Evolutionary conservation across 306 rosid genomes (phyloP), one percentile per base, ranked within the genome.

Genomic region (Sesbania bispinosa): DNA sequence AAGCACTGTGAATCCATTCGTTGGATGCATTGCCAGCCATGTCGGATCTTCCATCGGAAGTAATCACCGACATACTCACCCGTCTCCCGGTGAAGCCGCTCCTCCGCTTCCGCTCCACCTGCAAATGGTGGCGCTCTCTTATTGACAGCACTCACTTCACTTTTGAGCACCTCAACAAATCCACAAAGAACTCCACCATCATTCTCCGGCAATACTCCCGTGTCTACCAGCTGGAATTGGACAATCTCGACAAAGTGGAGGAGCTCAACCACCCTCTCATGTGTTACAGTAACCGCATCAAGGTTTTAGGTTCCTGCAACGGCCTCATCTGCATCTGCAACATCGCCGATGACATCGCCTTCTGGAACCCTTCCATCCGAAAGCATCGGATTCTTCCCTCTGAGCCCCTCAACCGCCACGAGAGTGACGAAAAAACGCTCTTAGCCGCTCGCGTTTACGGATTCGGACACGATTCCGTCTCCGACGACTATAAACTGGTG

Each of bases 241-340:
- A 62, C 3, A 6, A 78, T 1, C 62, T 77, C 14, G 48, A 75
- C 54, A 35, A 39, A 20, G 89, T 76, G 11, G 69, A 10, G 2
- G 92, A 90, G 80, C 69, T 90, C 42, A 35, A 41, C 10, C 97
- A 88, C 67, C 97, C 96, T 0, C 85, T 90, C 36, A 90, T 90
- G 92, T 88, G 90, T 9, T 88, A 88, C 88, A 77, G 88, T 60
- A 80, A 77, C 62, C 84, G 81, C 39, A 82, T 91, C 70, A 60
- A 74, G 41, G 62, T 91, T 0, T 35, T 85, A 4, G 97, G 96
- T 0, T 78, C 84, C 42, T 83, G 82, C 69, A 76, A 88, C 74
- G 97, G 96, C 36, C 70, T 91, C 7, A 52, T 91, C 43, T 91
- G 91, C 75, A 80, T 91, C 72, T 80, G 83, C 23, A 91, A 88